Evolutionary conservation across 768 basidiomycete genomes (phyloP).

Genomic region (Agrocybe chaxingu): DNA sequence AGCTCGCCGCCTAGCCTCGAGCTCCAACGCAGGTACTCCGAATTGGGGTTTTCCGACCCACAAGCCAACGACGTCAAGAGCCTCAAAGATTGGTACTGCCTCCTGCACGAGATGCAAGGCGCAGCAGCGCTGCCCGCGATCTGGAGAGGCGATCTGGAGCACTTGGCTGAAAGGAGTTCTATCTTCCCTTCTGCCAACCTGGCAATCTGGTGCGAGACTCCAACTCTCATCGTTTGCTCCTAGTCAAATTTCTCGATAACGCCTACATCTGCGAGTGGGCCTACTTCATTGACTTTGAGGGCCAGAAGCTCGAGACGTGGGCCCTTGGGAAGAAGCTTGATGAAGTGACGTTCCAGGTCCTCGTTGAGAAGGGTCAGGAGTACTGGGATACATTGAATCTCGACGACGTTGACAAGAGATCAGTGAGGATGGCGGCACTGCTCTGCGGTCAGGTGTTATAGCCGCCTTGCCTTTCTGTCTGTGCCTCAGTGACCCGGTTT

Average conservation of each 20-base stretch:
- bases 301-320: constrained; percentile 4
- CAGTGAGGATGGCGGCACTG: too few relatives aligned
- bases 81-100: constrained; percentile 1
- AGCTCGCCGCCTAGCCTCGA: not conserved
- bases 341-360: too few relatives aligned
- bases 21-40: not conserved
- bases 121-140: constrained; percentile 1
- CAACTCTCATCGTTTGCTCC: too few relatives aligned
- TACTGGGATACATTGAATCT: too few relatives aligned
- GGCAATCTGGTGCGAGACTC: too few relatives aligned
- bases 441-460: too few relatives aligned
- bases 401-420: too few relatives aligned
- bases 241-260: not conserved
- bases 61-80: not conserved
- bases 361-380: too few relatives aligned
- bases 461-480: too few relatives aligned
- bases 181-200: too few relatives aligned
- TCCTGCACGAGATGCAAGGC: constrained; percentile 1
- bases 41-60: not conserved
- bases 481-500: too few relatives aligned
- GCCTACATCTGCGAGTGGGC: not conserved
- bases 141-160: not conserved
- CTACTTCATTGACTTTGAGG: constrained; percentile 4
- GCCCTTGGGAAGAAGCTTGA: not conserved
- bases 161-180: not conserved